Conservation (phyloP, 148 eudicot species). For the Nyssa sinensis region DNA sequence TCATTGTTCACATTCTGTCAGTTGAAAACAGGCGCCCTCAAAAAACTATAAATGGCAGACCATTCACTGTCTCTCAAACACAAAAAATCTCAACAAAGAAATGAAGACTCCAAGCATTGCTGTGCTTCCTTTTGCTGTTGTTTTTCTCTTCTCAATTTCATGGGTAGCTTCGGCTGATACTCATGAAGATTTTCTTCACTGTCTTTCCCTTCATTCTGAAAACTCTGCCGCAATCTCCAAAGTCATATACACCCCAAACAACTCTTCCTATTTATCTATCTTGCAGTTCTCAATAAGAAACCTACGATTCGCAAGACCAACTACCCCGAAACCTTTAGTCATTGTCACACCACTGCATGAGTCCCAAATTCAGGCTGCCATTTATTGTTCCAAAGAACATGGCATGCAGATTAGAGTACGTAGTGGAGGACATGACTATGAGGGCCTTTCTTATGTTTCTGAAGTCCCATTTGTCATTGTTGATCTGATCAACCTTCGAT, state of each 20-base stretch:
- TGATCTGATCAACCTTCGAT: neutral
- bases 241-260: constrained; percentile 7
- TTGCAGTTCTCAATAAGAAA: neutral
- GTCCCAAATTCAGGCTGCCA: neutral
- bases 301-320: neutral
- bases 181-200: neutral
- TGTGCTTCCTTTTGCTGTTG: neutral
- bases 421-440: constrained; percentile 16
- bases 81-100: neutral
- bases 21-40: neutral
- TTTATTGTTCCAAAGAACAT: neutral
- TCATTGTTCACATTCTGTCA: too few relatives aligned
- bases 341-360: neutral
- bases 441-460: neutral
- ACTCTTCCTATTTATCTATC: neutral
- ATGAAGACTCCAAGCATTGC: neutral
- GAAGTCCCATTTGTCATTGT: neutral
- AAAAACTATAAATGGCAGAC: neutral
- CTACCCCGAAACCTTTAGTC: constrained; percentile 10
- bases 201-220: neutral
- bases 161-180: neutral
- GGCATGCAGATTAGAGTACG: neutral
- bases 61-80: neutral
- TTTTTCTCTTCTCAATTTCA: neutral
- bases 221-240: constrained; percentile 7